Percentiles rank a stretch among this genome's conserved stretches.
Conservation (phyloP, 2,329 filamentous ascomycete genomes). For the Neopestalotiopsis clavispora region DNA sequence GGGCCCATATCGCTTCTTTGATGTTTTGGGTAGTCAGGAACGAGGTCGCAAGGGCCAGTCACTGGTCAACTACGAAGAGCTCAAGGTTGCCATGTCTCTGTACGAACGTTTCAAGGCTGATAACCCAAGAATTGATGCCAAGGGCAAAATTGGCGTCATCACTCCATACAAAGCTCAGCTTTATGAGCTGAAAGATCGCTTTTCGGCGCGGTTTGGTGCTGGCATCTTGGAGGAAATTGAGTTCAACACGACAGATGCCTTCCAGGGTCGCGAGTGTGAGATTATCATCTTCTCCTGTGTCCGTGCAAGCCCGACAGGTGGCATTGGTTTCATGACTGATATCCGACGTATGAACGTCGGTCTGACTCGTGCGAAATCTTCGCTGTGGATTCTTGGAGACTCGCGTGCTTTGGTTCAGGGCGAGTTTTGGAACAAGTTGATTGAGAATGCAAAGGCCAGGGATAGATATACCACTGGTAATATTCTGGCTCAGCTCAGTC, state of each 20-base stretch:
- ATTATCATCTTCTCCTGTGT: slow-evolving; percentile 99
- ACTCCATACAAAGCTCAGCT: slow-evolving; percentile 97
- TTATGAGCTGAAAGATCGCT: slow-evolving; percentile 76
- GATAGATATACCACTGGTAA: slow-evolving; percentile 77
- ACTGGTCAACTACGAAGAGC: slow-evolving; percentile 84
- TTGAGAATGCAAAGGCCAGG: slow-evolving; percentile 78
- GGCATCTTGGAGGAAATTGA: slow-evolving; percentile 80
- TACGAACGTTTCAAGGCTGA: slow-evolving; percentile 81
- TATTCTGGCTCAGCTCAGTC: slow-evolving; percentile 54
- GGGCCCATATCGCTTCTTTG: slow-evolving; percentile 95
- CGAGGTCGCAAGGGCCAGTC: slow-evolving; percentile 85
- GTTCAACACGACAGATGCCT: slow-evolving; percentile 98
- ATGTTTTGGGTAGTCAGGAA: slow-evolving; percentile 87
- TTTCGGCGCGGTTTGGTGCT: slow-evolving; percentile 74
- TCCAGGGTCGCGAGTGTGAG: slow-evolving; percentile 95
- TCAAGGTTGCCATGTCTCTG: slow-evolving; percentile 84
- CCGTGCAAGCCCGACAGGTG: slow-evolving; percentile 86
- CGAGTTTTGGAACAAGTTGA: slow-evolving; percentile 87
- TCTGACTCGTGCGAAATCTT: slow-evolving; percentile 93
- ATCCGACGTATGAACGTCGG: slow-evolving; percentile 99
- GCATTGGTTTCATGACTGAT: slow-evolving; percentile 97
- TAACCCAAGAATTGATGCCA: slow-evolving; percentile 71
- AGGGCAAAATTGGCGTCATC: slow-evolving; percentile 91
- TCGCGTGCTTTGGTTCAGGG: slow-evolving; percentile 85
- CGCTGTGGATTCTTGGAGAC: slow-evolving; percentile 94